Percentiles rank a stretch among this genome's conserved stretches.
phyloP scores from a whole-genome alignment of 768 basidiomycete species.

The Podaxis sp. region DNA sequence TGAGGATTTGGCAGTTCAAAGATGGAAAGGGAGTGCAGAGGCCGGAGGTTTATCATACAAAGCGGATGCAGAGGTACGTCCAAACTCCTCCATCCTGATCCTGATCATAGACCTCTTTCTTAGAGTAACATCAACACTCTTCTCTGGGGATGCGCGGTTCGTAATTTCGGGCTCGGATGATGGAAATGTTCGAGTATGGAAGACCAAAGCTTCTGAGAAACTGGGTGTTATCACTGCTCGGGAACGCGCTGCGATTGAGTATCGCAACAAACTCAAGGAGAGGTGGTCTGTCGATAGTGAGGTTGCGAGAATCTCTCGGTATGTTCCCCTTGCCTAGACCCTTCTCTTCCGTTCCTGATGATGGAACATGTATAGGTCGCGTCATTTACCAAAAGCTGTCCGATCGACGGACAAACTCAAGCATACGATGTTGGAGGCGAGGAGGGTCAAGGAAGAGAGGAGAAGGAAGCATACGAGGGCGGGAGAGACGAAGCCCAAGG shows the following conservation, averaged over 20 bases:
- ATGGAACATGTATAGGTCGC: conserved; percentile 39
- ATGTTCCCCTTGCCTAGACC: conserved; percentile 23
- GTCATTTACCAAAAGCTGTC: conserved; percentile 89
- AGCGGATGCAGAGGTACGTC: conserved; percentile 91
- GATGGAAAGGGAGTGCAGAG: conserved; percentile 24
- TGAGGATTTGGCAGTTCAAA: conserved; percentile 69
- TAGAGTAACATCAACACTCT: conserved; percentile 86
- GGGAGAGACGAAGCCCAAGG: conserved; percentile 83
- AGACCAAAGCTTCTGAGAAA: conserved; percentile 88
- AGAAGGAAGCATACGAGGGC: conserved; percentile 84
- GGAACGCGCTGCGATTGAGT: conserved; percentile 90
- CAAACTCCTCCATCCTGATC: neutral
- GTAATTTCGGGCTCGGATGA: conserved; percentile 91
- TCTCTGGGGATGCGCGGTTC: conserved; percentile 88
- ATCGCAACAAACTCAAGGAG: conserved; percentile 81
- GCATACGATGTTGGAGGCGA: conserved; percentile 87
- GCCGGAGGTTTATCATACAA: conserved; percentile 92
- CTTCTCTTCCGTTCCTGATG: neutral
- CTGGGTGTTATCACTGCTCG: conserved; percentile 87
- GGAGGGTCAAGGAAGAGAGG: conserved; percentile 89
- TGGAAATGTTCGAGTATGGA: conserved; percentile 94
- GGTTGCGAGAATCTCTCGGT: conserved; percentile 80
- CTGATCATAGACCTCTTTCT: neutral
- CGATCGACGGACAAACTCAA: conserved; percentile 86
- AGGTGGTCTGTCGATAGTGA: conserved; percentile 85